Conservation (phyloP, 1,284 basidiomycete species). For the Trametes polyzona region DNA sequence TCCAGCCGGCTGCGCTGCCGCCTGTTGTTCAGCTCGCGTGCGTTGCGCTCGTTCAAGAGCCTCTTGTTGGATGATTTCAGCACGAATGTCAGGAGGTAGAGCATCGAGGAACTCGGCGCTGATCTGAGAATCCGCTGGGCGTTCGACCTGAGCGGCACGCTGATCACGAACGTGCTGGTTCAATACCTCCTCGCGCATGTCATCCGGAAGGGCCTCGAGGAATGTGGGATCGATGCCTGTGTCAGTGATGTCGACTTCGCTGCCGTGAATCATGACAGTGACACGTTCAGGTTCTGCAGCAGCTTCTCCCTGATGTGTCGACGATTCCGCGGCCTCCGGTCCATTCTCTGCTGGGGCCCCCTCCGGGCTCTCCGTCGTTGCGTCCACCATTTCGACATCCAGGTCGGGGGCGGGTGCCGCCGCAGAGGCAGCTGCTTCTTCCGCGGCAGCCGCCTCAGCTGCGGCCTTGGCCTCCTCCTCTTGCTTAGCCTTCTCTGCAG, state of each 20-base stretch:
- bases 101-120: conserved; percentile 96
- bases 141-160: conserved; percentile 71
- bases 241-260: conserved; percentile 97
- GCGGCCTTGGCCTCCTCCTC: conserved; percentile 28
- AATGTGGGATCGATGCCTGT: conserved; percentile 99
- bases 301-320: conserved; percentile 29
- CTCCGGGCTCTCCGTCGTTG: conserved; percentile 23
- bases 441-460: conserved; percentile 22
- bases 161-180: conserved; percentile 97
- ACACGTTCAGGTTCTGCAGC: conserved; percentile 58
- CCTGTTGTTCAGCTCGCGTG: conserved; percentile 54
- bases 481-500: conserved; percentile 35
- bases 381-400: conserved; percentile 51
- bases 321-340: conserved; percentile 20
- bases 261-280: conserved; percentile 89
- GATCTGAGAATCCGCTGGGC: conserved; percentile 84
- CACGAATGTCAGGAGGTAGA: conserved; percentile 93
- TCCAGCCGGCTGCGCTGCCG: conserved; percentile 41
- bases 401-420: conserved; percentile 31
- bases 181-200: conserved; percentile 98
- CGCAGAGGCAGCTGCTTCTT: conserved; percentile 35
- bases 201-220: conserved; percentile 96
- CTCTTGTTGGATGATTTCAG: conserved; percentile 96
- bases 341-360: conserved; percentile 23
- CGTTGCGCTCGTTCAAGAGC: conserved; percentile 75